Base-by-base conservation (phyloP, 2,329 filamentous ascomycete genomes). In the Madurella fahalii region DNA sequence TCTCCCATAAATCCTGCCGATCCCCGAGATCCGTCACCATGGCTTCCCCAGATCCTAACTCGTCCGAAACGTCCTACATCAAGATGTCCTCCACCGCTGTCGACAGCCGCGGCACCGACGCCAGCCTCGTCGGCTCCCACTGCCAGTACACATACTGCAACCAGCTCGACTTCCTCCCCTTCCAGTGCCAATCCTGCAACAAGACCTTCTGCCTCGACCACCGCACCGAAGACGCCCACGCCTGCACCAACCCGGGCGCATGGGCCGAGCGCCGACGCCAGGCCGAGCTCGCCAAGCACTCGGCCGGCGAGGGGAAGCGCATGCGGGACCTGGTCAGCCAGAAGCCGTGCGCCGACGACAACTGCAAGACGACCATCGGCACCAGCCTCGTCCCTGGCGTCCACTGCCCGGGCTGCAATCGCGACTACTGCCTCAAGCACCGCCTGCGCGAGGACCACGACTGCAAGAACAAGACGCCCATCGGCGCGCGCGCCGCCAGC, bases 131-230 rank as follows among this genome's bases (percentile, higher is more conserved):
- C 64, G 94, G 94, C 71, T 83, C 83, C 58, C 92, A 96, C 77
- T 99, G 94, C 80, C 85, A 96, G 71, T 86, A 89, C 73, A 78
- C 87, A 61, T 95, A 90, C 78, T 99, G 94, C 78, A 87, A 92
- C 69, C 89, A 94, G 68, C 88, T 97, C 57, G 94, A 97, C 73
- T 97, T 99, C 71, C 83, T 99, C 4, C 94, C 94, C 4, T 97
- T 97, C 72, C 81, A 85, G 67, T 99, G 94, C 75, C 89, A 95
- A 69, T 94, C 89, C 63, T 99, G 94, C 74, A 81, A 71, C 60
- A 81, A 83, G 55, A 93, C 87, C 15, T 99, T 85, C 76, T 99
- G 95, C 71, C 87, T 95, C 62, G 93, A 97, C 68, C 94, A 99
- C 77, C 89, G 93, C 52, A 87, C 84, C 65, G 93, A 97, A 75